Conservation (phyloP, 257 asterid species). For the Linderniella brevidens region DNA sequence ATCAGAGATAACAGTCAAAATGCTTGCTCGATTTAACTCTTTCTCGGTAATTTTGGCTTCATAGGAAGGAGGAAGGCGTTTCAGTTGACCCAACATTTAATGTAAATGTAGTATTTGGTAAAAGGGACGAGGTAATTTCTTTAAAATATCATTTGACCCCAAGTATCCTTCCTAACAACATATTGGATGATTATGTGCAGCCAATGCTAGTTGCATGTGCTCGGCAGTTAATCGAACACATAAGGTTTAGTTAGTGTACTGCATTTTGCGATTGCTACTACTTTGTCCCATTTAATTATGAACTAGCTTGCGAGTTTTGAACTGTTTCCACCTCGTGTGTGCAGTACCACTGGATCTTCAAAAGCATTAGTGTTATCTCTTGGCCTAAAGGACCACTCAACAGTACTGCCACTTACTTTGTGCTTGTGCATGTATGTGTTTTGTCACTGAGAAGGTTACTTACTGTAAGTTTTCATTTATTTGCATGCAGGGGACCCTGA, state of each 20-base stretch:
- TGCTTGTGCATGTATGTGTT: neutral
- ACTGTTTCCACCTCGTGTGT: slow-evolving; percentile 8
- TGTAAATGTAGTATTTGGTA: slow-evolving; percentile 62
- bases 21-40: no score
- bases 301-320: slow-evolving; percentile 1
- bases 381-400: slow-evolving; percentile 74
- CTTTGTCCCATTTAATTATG: slow-evolving; percentile 1
- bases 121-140: slow-evolving; percentile 62
- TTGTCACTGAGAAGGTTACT: neutral
- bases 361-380: slow-evolving; percentile 65
- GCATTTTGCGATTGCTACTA: slow-evolving; percentile 5
- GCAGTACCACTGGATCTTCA: slow-evolving; percentile 60
- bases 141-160: neutral
- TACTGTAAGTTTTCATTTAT: neutral
- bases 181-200: slow-evolving; percentile 27
- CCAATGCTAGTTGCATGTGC: slow-evolving; percentile 83
- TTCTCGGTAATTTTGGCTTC: slow-evolving; percentile 6
- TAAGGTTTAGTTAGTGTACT: slow-evolving; percentile 31
- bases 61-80: slow-evolving; percentile 84
- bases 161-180: neutral
- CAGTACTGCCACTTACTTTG: slow-evolving; percentile 22
- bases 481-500: slow-evolving; percentile 43
- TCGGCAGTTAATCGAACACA: slow-evolving; percentile 68
- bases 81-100: slow-evolving; percentile 55
- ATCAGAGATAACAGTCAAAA: no score